Percentiles rank a stretch among this genome's conserved stretches.
Evolutionary conservation across 148 eudicot genomes (phyloP).

Genomic region (Gaultheria prostrata): DNA sequence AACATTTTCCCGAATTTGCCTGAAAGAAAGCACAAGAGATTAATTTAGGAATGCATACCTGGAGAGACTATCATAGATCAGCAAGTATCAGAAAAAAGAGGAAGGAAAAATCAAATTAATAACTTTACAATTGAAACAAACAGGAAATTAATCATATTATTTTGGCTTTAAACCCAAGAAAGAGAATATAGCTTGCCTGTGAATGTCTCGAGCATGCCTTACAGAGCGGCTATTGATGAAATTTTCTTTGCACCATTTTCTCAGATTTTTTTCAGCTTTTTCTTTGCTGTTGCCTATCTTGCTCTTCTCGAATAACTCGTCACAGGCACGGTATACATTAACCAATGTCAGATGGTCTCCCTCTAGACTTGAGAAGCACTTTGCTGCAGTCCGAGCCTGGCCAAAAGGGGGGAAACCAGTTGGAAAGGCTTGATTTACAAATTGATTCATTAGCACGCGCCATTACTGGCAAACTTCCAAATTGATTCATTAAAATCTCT

Average conservation of each 20-base stretch:
- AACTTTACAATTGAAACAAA: neutral
- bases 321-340: slow-evolving; percentile 66
- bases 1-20: slow-evolving; percentile 77
- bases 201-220: slow-evolving; percentile 83
- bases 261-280: slow-evolving; percentile 59
- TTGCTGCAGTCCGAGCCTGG: slow-evolving; percentile 66
- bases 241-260: slow-evolving; percentile 90
- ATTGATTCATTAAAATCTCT: too few species aligned
- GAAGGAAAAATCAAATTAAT: neutral
- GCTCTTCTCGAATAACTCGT: slow-evolving; percentile 67
- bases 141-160: neutral
- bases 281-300: slow-evolving; percentile 43
- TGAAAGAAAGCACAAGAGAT: slow-evolving; percentile 28
- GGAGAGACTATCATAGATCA: neutral
- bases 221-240: slow-evolving; percentile 79
- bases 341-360: slow-evolving; percentile 88
- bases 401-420: slow-evolving; percentile 16
- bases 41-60: neutral
- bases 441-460: too few species aligned
- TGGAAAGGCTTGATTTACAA: neutral
- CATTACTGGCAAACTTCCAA: too few species aligned
- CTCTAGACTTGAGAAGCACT: slow-evolving; percentile 69
- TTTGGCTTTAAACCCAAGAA: neutral
- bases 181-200: slow-evolving; percentile 48
- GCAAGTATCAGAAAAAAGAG: too few species aligned